These are phyloP conservation scores for Boechera retrofracta DNA, from an alignment of 345 rosid genomes.

Conservation along the genomic window DNA sequence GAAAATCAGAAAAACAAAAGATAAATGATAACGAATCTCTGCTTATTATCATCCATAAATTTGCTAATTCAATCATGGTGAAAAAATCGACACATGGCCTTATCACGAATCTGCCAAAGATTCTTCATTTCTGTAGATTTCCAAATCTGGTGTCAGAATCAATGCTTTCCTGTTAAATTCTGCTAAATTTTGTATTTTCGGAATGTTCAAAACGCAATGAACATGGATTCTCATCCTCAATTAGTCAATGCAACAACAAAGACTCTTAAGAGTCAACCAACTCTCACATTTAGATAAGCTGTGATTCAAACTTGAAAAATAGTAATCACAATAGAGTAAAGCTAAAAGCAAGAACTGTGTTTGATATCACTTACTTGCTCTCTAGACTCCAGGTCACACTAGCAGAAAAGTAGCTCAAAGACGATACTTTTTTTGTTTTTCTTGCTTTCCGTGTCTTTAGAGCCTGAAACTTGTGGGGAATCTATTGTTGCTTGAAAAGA, in stretches of 20 bases:
- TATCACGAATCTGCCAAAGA: constrained; percentile 40
- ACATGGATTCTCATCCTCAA: constrained; percentile 21
- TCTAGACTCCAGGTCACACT: constrained; percentile 41
- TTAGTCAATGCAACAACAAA: constrained; percentile 28
- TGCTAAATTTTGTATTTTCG: neutral
- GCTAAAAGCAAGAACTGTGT: constrained; percentile 34
- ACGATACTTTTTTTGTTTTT: neutral
- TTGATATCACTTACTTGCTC: constrained; percentile 30
- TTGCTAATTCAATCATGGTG: constrained; percentile 36
- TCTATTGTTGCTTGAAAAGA: constrained; percentile 45
- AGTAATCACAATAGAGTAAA: constrained; percentile 17
- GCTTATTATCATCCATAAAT: constrained; percentile 36
- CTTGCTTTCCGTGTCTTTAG: constrained; percentile 40
- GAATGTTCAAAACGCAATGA: neutral
- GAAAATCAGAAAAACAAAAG: neutral
- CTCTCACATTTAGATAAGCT: constrained; percentile 18
- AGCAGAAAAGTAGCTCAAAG: constrained; percentile 29
- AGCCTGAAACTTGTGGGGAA: constrained; percentile 45
- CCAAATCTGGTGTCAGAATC: constrained; percentile 41
- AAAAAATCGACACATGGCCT: constrained; percentile 38
- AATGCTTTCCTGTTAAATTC: constrained; percentile 15
- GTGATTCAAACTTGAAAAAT: constrained; percentile 14
- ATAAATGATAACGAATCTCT: constrained; percentile 25
- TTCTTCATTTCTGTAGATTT: constrained; percentile 35
- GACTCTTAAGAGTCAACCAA: neutral